These are phyloP conservation scores for Lolium rigidum DNA, from an alignment of 176 grass and related monocot genomes.

Conservation along the genomic window DNA sequence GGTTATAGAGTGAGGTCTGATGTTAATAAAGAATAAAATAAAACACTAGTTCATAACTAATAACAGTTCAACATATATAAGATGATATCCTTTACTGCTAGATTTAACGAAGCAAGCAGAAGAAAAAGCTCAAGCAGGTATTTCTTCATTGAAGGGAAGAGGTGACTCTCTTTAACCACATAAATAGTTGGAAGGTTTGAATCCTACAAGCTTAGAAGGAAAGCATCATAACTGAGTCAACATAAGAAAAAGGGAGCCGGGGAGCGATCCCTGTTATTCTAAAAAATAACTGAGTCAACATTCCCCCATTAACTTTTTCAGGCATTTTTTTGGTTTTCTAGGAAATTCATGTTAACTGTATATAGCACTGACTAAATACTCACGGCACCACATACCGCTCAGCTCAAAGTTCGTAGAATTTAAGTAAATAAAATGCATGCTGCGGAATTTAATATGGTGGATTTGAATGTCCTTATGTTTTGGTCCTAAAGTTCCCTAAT, in stretches of 20 bases:
- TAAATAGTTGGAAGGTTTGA: neutral
- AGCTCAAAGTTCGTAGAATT: neutral
- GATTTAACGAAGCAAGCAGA: constrained; percentile 16
- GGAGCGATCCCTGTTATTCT: too few species aligned
- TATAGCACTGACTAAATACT: neutral
- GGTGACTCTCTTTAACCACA: neutral
- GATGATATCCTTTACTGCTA: neutral
- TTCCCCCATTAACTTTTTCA: neutral
- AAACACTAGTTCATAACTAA: neutral
- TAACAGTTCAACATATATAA: neutral
- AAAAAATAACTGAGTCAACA: too few species aligned
- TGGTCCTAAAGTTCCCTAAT: neutral
- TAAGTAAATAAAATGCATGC: neutral
- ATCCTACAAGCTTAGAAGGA: neutral
- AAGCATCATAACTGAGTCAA: neutral
- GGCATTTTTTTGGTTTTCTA: neutral
- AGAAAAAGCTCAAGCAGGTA: neutral
- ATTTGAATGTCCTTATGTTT: neutral
- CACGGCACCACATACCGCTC: neutral
- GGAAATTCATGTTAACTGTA: neutral
- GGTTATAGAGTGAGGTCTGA: neutral
- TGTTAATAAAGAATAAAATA: constrained; percentile 4
- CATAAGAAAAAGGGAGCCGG: too few species aligned
- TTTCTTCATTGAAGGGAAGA: neutral
- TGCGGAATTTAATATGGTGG: neutral